phyloP scores from a whole-genome alignment of 2,329 filamentous ascomycete genomes.

The Pezicula neosporulosa region DNA sequence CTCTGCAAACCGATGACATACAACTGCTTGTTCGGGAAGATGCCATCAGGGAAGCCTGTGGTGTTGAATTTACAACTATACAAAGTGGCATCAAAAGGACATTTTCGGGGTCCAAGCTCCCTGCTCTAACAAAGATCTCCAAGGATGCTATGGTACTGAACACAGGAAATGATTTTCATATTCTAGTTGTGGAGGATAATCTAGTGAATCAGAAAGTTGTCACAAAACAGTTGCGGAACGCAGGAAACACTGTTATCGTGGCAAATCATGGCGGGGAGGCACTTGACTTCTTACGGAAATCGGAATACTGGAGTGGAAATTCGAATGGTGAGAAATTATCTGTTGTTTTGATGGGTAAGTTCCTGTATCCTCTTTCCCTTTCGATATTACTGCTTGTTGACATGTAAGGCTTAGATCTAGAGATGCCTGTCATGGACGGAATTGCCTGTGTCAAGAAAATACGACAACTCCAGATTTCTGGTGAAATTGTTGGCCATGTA shows the following conservation, averaged over 20 bases:
- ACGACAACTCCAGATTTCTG: conserved; percentile 59
- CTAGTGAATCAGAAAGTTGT: conserved; percentile 57
- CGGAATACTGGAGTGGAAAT: conserved; percentile 49
- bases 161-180: conserved; percentile 8
- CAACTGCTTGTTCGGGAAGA: conserved; percentile 11
- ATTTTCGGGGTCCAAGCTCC: background rate
- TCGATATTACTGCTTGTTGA: too few relatives aligned
- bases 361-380: too few relatives aligned
- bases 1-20: conserved; percentile 9
- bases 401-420: conserved; percentile 44
- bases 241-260: conserved; percentile 55
- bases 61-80: conserved; percentile 4
- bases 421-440: conserved; percentile 82
- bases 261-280: conserved; percentile 63
- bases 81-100: conserved; percentile 4
- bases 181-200: conserved; percentile 59
- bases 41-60: conserved; percentile 11
- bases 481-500: conserved; percentile 56
- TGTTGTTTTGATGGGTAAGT: conserved; percentile 63
- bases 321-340: conserved; percentile 43
- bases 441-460: conserved; percentile 68
- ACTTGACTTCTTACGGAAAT: conserved; percentile 50
- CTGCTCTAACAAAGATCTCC: background rate
- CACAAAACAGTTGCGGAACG: conserved; percentile 46
- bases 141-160: background rate